Evolutionary conservation across 108 stramenopile genomes (phyloP), one percentile per base, ranked within the genome.

Genomic region (Cylindrotheca fusiformis): DNA sequence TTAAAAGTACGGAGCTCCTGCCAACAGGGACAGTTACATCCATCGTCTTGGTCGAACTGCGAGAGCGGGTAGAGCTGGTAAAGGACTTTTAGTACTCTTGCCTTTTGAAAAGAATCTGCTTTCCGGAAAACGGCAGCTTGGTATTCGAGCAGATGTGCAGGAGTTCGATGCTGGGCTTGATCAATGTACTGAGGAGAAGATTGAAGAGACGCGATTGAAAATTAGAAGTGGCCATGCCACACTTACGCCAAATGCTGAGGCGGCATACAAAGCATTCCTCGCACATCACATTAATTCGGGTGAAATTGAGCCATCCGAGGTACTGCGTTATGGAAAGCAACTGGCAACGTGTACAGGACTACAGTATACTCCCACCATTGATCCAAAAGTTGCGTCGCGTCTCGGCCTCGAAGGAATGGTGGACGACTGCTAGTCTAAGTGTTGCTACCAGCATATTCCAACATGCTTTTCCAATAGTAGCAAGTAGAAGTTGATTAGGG

Each of bases 21-120:
- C 82, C 5, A 75, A 32, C 14, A 55, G 75, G 49, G 88, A 88
- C 45, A 80, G 87, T 60, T 97, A 97, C 76, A 74, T 96, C 32
- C 96, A 97, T 81, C 81, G 96, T 10, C 84, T 97, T 4, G 96
- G 96, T 25, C 83, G 96, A 19, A 97, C 95, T 8, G 96, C 90
- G 4, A 74, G 96, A 6, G 95, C 94, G 5, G 95, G 95, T n/a
- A 48, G 67, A 32, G 32, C 45, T 17, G 93, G 93, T 4, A 59
- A 72, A 46, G 82, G 87, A 25, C 31, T 87, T 31, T 55, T 87
- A 1, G 65, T 91, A 8, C 36, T 86, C 14, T 55, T 70, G 23
- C 75, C 78, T 20, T 83, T 81, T 63, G 86, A 87, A 55, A 12
- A 55, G 44, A 58, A 58, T 21, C 48, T 33, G 27, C 23, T 48